Evolutionary conservation across 2,329 filamentous ascomycete species (phyloP).

Genomic region (Orbilia javanica): DNA sequence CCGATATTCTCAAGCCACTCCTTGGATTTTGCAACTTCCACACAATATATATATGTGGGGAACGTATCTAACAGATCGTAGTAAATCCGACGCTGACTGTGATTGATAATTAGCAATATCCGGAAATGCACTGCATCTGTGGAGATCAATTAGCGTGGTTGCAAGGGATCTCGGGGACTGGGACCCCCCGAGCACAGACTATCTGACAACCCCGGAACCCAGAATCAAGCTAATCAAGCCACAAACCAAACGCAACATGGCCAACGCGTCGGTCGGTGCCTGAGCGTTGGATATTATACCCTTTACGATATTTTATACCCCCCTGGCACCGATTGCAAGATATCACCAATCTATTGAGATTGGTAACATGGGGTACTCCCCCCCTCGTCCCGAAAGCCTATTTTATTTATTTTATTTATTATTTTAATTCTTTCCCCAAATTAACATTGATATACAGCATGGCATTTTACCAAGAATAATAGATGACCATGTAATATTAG

Average conservation of each 20-base stretch:
- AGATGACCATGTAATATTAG: slow-evolving; percentile 37
- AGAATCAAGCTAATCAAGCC: not conserved
- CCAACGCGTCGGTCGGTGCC: slow-evolving; percentile 42
- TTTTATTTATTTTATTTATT: too few relatives aligned
- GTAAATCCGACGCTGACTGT: slow-evolving; percentile 22
- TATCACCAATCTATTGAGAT: slow-evolving; percentile 53
- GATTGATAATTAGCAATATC: not conserved
- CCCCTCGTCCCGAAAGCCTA: slow-evolving; percentile 44
- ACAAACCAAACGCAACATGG: slow-evolving; percentile 42
- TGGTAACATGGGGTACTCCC: slow-evolving; percentile 34
- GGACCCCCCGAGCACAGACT: not conserved
- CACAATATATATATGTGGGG: not conserved
- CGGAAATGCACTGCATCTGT: not conserved
- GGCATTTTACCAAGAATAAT: slow-evolving; percentile 48
- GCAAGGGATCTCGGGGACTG: not conserved
- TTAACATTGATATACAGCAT: slow-evolving; percentile 17
- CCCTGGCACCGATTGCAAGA: slow-evolving; percentile 41
- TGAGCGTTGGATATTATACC: slow-evolving; percentile 32
- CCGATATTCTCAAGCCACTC: slow-evolving; percentile 2
- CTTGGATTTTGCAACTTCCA: too few relatives aligned
- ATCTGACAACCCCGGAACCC: not conserved
- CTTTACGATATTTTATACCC: slow-evolving; percentile 49
- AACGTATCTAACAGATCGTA: slow-evolving; percentile 8
- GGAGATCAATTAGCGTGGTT: slow-evolving; percentile 8
- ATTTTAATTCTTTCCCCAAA: slow-evolving; percentile 25